A percentile compares a stretch with the other conserved stretches of the same genome.
Evolutionary conservation across 176 grass and related monocot species (phyloP).

Genomic region (Triticum monococcum): DNA sequence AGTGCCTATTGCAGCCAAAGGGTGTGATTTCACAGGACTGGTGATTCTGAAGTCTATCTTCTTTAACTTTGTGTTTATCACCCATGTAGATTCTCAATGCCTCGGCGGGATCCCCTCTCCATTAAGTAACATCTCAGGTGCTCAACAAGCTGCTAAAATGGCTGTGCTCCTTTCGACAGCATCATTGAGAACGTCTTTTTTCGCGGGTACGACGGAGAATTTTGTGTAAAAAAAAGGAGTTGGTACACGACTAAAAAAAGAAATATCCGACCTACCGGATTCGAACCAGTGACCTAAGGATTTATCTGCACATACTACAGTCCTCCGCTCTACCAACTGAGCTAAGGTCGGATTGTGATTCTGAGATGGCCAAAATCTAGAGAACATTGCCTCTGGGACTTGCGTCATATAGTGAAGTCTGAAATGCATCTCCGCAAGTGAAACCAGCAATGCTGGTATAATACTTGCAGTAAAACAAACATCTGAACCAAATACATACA

Average conservation of each 20-base stretch:
- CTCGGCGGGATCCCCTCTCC: too few species aligned
- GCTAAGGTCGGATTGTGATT: constrained; percentile 61
- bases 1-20: constrained; percentile 37
- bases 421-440: background rate
- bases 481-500: background rate
- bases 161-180: too few species aligned
- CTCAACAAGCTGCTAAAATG: too few species aligned
- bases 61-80: too few species aligned
- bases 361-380: fast-evolving
- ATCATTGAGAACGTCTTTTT: too few species aligned
- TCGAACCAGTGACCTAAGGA: constrained; percentile 99
- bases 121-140: too few species aligned
- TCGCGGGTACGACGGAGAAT: too few species aligned
- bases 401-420: background rate
- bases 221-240: too few species aligned
- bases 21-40: constrained; percentile 13
- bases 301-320: constrained; percentile 61
- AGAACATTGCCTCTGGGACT: background rate
- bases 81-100: too few species aligned
- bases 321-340: constrained; percentile 99
- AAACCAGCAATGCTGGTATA: background rate
- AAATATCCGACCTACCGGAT: constrained; percentile 70
- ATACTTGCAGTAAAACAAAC: background rate
- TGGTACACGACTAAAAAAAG: too few species aligned
- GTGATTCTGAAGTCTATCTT: constrained; percentile 4